Evolutionary conservation across 2,329 filamentous ascomycete species (phyloP).

Genomic region (Clonostachys chloroleuca): DNA sequence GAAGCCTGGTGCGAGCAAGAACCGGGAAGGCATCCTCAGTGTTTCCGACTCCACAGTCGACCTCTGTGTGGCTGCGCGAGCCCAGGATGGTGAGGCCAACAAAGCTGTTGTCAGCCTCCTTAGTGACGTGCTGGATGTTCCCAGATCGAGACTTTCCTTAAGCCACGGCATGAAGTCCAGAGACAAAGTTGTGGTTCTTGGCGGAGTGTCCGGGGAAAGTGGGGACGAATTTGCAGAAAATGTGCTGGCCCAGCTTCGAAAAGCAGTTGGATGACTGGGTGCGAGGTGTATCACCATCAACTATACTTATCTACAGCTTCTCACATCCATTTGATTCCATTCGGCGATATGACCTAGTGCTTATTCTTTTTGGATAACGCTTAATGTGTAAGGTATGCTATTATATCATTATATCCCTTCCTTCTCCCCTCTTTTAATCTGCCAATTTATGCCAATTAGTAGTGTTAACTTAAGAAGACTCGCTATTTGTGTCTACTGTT

Average conservation of each 20-base stretch:
- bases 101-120: constrained; percentile 60
- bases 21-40: constrained; percentile 54
- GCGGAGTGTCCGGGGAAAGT: constrained; percentile 20
- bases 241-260: constrained; percentile 18
- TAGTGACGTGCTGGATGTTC: constrained; percentile 53
- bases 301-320: no score
- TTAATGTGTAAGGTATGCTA: no score
- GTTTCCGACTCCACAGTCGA: constrained; percentile 55
- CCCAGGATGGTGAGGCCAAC: constrained; percentile 66
- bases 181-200: constrained; percentile 54
- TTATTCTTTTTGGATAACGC: no score
- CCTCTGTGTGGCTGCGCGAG: constrained; percentile 60
- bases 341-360: no score
- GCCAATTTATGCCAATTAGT: no score
- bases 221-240: constrained; percentile 16
- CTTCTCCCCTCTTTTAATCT: no score
- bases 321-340: no score
- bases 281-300: background rate
- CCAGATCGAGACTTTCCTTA: constrained; percentile 61
- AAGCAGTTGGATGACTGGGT: constrained; percentile 10
- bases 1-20: constrained; percentile 59
- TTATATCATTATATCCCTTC: no score
- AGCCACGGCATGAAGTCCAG: constrained; percentile 59
- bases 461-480: no score
- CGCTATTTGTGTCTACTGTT: no score